Conservation (phyloP, 345 rosid species). For the Bruguiera gymnorhiza region DNA sequence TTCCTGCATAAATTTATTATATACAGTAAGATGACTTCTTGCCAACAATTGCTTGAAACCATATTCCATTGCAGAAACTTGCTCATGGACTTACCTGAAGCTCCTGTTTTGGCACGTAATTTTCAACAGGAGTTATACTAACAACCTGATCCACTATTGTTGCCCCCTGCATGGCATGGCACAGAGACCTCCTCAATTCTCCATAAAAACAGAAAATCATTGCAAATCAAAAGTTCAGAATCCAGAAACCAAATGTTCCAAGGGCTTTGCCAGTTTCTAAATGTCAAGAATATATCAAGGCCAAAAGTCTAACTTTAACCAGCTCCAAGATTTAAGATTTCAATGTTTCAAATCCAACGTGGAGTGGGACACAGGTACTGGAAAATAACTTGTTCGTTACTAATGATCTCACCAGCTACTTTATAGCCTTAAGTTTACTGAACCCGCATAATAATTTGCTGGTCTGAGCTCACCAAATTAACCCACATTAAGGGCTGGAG, state of each 20-base stretch:
- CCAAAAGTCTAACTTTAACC: too few relatives aligned
- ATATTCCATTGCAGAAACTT: slow-evolving; percentile 3
- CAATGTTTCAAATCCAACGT: too few relatives aligned
- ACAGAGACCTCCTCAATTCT: not conserved
- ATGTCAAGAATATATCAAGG: too few relatives aligned
- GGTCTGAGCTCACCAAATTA: too few relatives aligned
- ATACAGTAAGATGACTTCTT: slow-evolving; percentile 12
- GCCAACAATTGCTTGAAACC: slow-evolving; percentile 9
- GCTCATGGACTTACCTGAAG: slow-evolving; percentile 39
- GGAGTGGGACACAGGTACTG: too few relatives aligned
- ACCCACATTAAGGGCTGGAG: too few relatives aligned
- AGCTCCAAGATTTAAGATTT: too few relatives aligned
- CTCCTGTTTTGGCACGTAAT: slow-evolving; percentile 52
- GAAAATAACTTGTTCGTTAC: too few relatives aligned
- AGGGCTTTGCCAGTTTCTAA: not conserved
- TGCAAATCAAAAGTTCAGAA: not conserved
- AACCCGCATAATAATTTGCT: too few relatives aligned
- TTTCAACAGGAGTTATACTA: slow-evolving; percentile 58
- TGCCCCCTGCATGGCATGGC: slow-evolving; percentile 66
- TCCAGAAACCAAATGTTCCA: not conserved
- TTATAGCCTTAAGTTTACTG: too few relatives aligned
- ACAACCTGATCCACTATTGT: slow-evolving; percentile 85
- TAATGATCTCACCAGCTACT: too few relatives aligned
- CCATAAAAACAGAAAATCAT: not conserved
- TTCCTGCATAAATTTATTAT: slow-evolving; percentile 47